Conservation (phyloP, 805 yeast genomes). For the Metschnikowia continentalis region DNA sequence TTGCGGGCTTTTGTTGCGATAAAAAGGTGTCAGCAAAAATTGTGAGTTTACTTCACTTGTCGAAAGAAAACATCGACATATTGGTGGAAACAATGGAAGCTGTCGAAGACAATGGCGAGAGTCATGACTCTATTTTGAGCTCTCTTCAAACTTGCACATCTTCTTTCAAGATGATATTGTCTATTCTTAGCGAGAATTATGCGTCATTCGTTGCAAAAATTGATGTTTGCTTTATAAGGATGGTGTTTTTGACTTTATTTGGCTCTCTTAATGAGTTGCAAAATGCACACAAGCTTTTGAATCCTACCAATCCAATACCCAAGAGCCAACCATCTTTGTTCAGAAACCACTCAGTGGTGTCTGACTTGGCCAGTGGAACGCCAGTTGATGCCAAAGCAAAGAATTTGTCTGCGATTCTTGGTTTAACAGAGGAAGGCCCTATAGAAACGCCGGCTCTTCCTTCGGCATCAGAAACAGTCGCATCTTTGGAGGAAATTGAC, state of each 20-base stretch:
- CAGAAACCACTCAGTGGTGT: constrained; percentile 6
- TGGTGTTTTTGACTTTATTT: constrained; percentile 30
- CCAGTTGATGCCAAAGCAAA: constrained; percentile 8
- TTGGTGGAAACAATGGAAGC: constrained; percentile 55
- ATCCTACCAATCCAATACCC: not conserved
- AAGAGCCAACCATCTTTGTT: not conserved
- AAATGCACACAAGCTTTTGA: constrained; percentile 55
- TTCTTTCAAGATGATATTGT: constrained; percentile 51
- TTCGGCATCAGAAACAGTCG: constrained; percentile 11
- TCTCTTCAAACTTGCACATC: constrained; percentile 33
- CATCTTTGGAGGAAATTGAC: constrained; percentile 47
- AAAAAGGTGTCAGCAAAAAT: constrained; percentile 51
- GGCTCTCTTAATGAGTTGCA: constrained; percentile 64
- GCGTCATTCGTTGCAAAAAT: constrained; percentile 47
- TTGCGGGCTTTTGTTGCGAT: constrained; percentile 56
- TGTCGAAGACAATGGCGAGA: constrained; percentile 33
- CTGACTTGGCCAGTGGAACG: not conserved
- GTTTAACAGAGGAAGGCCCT: constrained; percentile 5
- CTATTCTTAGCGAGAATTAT: constrained; percentile 45
- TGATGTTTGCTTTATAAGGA: constrained; percentile 55
- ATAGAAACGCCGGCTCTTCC: constrained; percentile 10
- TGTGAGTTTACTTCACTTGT: constrained; percentile 47
- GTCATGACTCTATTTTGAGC: constrained; percentile 26
- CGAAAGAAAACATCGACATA: constrained; percentile 52
- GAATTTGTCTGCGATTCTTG: constrained; percentile 6